Evolutionary conservation across 306 rosid species (phyloP).

Genomic region (Clitoria ternatea): DNA sequence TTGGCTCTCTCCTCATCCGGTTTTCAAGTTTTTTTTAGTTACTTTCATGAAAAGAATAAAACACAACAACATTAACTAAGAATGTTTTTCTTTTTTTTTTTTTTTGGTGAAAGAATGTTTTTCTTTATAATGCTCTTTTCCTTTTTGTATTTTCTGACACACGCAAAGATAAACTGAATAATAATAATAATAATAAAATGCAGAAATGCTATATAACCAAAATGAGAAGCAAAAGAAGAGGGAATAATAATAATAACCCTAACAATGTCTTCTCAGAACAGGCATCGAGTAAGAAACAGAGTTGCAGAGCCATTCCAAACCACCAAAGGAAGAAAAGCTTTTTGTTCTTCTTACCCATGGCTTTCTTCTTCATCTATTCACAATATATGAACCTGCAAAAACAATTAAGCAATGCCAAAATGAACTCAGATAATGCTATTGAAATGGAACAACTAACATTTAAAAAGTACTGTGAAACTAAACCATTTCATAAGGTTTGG

Average conservation of each 20-base stretch:
- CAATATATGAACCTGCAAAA: constrained; percentile 5
- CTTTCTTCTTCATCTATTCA: constrained; percentile 29
- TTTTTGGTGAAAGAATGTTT: no score
- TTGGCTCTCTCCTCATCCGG: not conserved
- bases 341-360: constrained; percentile 1
- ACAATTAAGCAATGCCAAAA: not conserved
- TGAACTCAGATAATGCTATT: not conserved
- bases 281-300: constrained; percentile 30
- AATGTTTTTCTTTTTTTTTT: constrained; percentile 23
- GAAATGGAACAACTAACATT: no score
- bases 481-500: no score
- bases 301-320: constrained; percentile 31
- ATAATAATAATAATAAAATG: constrained; percentile 16
- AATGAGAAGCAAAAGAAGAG: constrained; percentile 16
- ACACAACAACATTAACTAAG: constrained; percentile 9
- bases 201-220: not conserved
- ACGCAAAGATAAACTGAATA: constrained; percentile 36
- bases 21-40: not conserved
- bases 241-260: constrained; percentile 53
- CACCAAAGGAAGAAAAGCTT: constrained; percentile 21
- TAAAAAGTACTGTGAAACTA: no score
- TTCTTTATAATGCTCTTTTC: not conserved
- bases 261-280: constrained; percentile 20
- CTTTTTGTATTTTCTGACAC: constrained; percentile 24
- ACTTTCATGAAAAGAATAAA: constrained; percentile 28